Conservation (phyloP, 129 eudicot species). For the Oenanthe sinensis region DNA sequence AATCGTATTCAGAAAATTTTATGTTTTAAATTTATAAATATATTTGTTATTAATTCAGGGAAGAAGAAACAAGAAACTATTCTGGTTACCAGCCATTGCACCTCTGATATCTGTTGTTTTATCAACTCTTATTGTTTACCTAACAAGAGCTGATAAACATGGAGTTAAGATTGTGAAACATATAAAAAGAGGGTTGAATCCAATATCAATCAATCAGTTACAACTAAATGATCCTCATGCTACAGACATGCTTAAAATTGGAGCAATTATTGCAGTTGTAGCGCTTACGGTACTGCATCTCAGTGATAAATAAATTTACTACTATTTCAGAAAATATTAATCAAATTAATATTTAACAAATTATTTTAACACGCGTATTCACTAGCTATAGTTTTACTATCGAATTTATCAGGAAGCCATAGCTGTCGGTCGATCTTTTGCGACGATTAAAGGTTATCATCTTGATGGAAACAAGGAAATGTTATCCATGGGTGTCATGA, state of each 20-base stretch:
- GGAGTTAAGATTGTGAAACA: constrained; percentile 69
- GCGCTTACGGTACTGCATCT: constrained; percentile 34
- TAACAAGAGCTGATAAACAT: constrained; percentile 61
- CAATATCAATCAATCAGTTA: constrained; percentile 39
- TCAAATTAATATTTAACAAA: neutral
- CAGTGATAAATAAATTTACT: neutral
- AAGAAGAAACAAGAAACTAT: constrained; percentile 51
- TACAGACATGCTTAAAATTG: constrained; percentile 36
- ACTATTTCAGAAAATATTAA: neutral
- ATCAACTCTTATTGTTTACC: constrained; percentile 61
- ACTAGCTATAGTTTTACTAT: neutral
- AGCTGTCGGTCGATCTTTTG: constrained; percentile 75
- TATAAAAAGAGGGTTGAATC: constrained; percentile 47
- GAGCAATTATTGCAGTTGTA: constrained; percentile 41
- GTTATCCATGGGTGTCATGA: constrained; percentile 76
- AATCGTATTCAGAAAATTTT: neutral
- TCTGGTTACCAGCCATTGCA: constrained; percentile 93
- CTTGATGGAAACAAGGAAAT: constrained; percentile 93
- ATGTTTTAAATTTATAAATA: neutral
- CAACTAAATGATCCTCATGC: constrained; percentile 46
- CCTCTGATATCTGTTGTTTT: constrained; percentile 66
- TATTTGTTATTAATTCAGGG: constrained; percentile 38
- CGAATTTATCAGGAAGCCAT: constrained; percentile 54
- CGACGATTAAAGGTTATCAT: constrained; percentile 63
- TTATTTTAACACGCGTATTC: too few relatives aligned